Evolutionary conservation across 2,329 filamentous ascomycete genomes (phyloP).

Genomic region (Alternaria consortialis): DNA sequence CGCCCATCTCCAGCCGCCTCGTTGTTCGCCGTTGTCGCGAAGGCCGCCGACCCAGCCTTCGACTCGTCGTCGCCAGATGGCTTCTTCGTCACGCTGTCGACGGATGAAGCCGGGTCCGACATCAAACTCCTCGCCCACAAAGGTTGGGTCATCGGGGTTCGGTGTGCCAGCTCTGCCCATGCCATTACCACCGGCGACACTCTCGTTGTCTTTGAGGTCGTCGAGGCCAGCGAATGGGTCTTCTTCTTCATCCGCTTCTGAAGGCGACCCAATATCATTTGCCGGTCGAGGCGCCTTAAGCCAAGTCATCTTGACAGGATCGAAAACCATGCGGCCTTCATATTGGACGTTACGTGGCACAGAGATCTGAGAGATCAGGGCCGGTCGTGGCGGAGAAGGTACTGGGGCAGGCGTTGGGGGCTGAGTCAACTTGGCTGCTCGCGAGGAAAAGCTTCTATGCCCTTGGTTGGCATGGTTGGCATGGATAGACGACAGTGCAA

Average conservation of each 20-base stretch:
- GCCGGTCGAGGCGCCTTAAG: slow-evolving; percentile 70
- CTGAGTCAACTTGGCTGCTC: slow-evolving; percentile 44
- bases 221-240: slow-evolving; percentile 96
- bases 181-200: slow-evolving; percentile 39
- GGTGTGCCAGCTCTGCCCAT: slow-evolving; percentile 29
- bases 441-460: slow-evolving; percentile 54
- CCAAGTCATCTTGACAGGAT: slow-evolving; percentile 98
- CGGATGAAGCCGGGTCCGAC: slow-evolving; percentile 93
- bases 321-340: slow-evolving; percentile 98
- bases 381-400: slow-evolving; percentile 66
- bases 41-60: slow-evolving; percentile 79
- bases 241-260: slow-evolving; percentile 81
- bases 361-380: slow-evolving; percentile 90
- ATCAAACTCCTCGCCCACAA: slow-evolving; percentile 94
- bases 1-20: slow-evolving; percentile 77
- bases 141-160: slow-evolving; percentile 42
- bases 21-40: slow-evolving; percentile 53
- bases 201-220: slow-evolving; percentile 77
- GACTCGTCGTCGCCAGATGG: slow-evolving; percentile 87
- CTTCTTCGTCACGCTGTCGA: slow-evolving; percentile 89
- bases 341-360: slow-evolving; percentile 85
- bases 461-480: slow-evolving; percentile 18
- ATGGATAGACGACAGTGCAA: slow-evolving; percentile 42
- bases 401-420: slow-evolving; percentile 56
- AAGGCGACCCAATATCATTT: slow-evolving; percentile 49